These are phyloP conservation scores for Solanum megistacrolobum DNA, from an alignment of 257 asterid genomes.

Conservation along the genomic window DNA sequence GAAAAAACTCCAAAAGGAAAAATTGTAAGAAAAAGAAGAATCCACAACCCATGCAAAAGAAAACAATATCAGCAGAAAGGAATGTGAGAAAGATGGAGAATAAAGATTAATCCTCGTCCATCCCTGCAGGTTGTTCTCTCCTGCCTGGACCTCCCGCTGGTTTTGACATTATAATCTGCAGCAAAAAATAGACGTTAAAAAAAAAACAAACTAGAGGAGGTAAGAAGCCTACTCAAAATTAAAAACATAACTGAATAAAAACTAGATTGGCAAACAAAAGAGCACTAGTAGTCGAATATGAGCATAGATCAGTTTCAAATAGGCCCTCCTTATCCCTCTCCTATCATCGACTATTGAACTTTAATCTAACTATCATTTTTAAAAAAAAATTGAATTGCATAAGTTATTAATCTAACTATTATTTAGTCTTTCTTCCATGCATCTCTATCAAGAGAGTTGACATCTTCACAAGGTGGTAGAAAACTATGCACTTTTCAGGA, in stretches of 20 bases:
- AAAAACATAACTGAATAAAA: not conserved
- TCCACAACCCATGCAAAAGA: not conserved
- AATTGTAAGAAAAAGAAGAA: not conserved
- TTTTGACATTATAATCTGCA: constrained; percentile 49
- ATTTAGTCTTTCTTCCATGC: not conserved
- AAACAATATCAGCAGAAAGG: not conserved
- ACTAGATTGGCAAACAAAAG: not conserved
- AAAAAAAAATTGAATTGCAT: not conserved
- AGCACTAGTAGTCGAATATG: not conserved
- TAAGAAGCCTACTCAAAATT: not conserved
- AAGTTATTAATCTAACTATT: not conserved
- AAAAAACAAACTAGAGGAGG: not conserved
- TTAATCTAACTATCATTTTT: not conserved
- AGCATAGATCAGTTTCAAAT: not conserved
- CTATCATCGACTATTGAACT: not conserved
- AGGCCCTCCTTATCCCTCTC: not conserved
- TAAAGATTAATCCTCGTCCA: constrained; percentile 24
- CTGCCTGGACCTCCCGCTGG: constrained; percentile 52
- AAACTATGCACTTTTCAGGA: not conserved
- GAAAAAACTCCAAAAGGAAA: not conserved
- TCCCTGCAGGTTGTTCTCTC: constrained; percentile 23
- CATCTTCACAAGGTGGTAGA: not conserved
- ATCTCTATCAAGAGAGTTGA: not conserved
- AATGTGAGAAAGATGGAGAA: not conserved
- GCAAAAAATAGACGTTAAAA: not conserved